These are phyloP conservation scores for Sutorius eximius DNA, from an alignment of 1,284 basidiomycete genomes.

Conservation along the genomic window DNA sequence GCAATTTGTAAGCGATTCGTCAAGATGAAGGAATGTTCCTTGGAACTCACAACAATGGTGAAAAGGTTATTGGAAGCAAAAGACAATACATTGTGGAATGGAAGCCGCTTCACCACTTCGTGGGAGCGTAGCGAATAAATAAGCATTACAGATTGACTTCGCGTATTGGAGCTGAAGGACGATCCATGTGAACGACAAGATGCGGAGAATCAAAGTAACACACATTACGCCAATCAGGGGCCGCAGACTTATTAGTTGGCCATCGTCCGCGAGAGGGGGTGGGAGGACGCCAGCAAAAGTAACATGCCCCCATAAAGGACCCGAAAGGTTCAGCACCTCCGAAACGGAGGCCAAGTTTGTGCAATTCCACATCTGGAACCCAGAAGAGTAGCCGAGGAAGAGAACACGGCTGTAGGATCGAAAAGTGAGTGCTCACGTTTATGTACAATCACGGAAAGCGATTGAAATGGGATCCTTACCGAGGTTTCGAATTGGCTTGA, in stretches of 20 bases:
- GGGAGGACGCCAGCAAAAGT: slow-evolving; percentile 50
- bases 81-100: slow-evolving; percentile 44
- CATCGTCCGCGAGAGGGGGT: slow-evolving; percentile 29
- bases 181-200: slow-evolving; percentile 5
- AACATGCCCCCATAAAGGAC: slow-evolving; percentile 37
- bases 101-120: slow-evolving; percentile 50
- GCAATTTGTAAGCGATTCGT: background rate
- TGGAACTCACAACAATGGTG: slow-evolving; percentile 56
- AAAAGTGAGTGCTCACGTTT: slow-evolving; percentile 10
- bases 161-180: slow-evolving; percentile 25
- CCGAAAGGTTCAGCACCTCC: slow-evolving; percentile 33
- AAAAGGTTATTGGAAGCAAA: slow-evolving; percentile 53
- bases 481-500: slow-evolving; percentile 17
- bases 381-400: slow-evolving; percentile 56
- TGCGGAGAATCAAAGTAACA: slow-evolving; percentile 27
- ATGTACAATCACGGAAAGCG: background rate
- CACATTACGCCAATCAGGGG: slow-evolving; percentile 62
- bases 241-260: slow-evolving; percentile 37
- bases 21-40: background rate
- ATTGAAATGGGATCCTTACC: slow-evolving; percentile 16
- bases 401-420: slow-evolving; percentile 47
- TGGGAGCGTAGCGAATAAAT: slow-evolving; percentile 65
- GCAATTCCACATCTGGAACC: slow-evolving; percentile 72
- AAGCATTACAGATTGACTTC: slow-evolving; percentile 40
- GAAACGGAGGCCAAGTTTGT: slow-evolving; percentile 53